A percentile compares a stretch with the other conserved stretches of the same genome.
Conservation (phyloP, 768 basidiomycete genomes). For the Nidularia sp. region DNA sequence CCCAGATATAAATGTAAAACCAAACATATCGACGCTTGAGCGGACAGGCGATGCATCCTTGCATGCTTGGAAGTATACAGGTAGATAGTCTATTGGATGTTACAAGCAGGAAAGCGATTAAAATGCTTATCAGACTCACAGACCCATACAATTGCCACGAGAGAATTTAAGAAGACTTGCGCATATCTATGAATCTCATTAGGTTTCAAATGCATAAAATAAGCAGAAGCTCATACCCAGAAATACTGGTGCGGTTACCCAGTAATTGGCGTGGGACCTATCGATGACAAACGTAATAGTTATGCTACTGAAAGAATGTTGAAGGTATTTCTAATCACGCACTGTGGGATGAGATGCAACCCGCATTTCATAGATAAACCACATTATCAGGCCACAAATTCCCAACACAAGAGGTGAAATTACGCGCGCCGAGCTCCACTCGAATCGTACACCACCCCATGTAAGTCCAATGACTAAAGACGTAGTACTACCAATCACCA, state of each 20-base stretch:
- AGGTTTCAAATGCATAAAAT: too few relatives aligned
- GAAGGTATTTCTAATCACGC: too few relatives aligned
- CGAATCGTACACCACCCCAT: not conserved
- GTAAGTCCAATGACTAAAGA: not conserved
- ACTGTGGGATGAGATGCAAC: too few relatives aligned
- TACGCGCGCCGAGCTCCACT: not conserved
- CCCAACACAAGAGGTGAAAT: not conserved
- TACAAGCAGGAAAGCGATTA: not conserved
- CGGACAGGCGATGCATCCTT: not conserved
- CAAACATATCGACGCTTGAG: not conserved
- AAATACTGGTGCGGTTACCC: too few relatives aligned
- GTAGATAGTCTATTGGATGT: not conserved
- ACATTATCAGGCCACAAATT: too few relatives aligned
- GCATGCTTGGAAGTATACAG: not conserved
- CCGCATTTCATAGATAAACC: too few relatives aligned
- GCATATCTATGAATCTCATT: too few relatives aligned
- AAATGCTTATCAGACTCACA: not conserved
- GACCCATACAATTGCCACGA: not conserved
- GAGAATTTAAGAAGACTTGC: not conserved
- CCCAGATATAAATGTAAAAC: not conserved
- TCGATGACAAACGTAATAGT: too few relatives aligned
- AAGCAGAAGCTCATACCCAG: too few relatives aligned
- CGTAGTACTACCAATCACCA: not conserved
- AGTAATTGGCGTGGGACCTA: too few relatives aligned
- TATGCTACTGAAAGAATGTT: too few relatives aligned